Evolutionary conservation across 2,329 filamentous ascomycete species (phyloP).

Genomic region (Cladosporium sp.): DNA sequence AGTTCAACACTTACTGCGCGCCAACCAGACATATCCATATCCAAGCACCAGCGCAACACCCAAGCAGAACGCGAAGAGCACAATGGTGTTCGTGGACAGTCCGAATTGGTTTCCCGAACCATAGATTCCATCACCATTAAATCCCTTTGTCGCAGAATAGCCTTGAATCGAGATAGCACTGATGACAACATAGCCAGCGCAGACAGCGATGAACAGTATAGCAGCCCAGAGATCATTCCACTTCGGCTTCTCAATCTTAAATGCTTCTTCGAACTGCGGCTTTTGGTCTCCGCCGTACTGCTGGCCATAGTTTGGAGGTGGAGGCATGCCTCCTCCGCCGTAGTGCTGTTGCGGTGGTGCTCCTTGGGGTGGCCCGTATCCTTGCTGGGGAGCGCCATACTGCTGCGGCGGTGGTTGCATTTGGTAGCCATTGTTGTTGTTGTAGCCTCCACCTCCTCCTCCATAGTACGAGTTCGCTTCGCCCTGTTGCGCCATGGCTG

Average conservation of each 20-base stretch:
- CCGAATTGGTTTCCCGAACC: constrained; percentile 60
- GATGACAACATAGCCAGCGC: constrained; percentile 70
- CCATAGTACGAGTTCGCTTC: constrained; percentile 38
- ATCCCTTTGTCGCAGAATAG: constrained; percentile 61
- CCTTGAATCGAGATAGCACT: constrained; percentile 72
- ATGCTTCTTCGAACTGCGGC: constrained; percentile 69
- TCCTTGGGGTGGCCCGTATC: constrained; percentile 8
- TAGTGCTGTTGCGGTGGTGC: constrained; percentile 14
- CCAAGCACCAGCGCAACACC: constrained; percentile 70
- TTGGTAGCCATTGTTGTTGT: constrained; percentile 13
- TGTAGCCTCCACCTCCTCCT: constrained; percentile 2
- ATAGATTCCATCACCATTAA: constrained; percentile 72
- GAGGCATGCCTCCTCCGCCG: constrained; percentile 19
- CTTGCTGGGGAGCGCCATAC: constrained; percentile 10
- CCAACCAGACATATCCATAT: constrained; percentile 65
- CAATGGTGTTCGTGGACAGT: constrained; percentile 77
- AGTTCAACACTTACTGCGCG: constrained; percentile 17
- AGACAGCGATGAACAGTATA: constrained; percentile 67
- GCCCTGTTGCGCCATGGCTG: constrained; percentile 19
- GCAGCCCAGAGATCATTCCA: constrained; percentile 90
- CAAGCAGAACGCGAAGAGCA: constrained; percentile 78
- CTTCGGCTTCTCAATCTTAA: constrained; percentile 78
- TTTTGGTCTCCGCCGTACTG: constrained; percentile 39
- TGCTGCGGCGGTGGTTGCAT: constrained; percentile 28
- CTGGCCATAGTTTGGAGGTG: constrained; percentile 33